Percentiles rank a stretch among this genome's conserved stretches.
These are phyloP conservation scores for Helicostylum pulchrum DNA, from an alignment of 192 early-diverging fungal genomes.

Conservation along the genomic window DNA sequence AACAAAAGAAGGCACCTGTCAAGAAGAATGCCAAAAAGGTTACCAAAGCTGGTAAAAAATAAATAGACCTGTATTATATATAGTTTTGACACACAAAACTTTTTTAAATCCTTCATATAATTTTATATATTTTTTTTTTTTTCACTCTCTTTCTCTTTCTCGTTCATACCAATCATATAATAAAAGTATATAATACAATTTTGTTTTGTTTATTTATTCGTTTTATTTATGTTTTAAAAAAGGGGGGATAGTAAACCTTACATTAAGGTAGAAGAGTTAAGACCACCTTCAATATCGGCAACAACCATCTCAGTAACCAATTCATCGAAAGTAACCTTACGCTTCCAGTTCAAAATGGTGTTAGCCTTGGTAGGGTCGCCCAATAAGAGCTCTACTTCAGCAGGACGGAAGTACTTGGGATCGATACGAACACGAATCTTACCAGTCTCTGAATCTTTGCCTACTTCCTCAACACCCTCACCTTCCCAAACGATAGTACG, in stretches of 20 bases:
- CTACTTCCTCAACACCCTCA: slow-evolving; percentile 56
- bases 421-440: slow-evolving; percentile 63
- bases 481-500: slow-evolving; percentile 66
- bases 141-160: too few species aligned
- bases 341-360: slow-evolving; percentile 60
- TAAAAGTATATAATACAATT: too few species aligned
- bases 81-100: too few species aligned
- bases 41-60: too few species aligned
- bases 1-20: not conserved
- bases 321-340: slow-evolving; percentile 67
- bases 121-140: too few species aligned
- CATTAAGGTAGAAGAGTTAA: slow-evolving; percentile 14
- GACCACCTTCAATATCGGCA: slow-evolving; percentile 49
- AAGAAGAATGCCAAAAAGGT: not conserved
- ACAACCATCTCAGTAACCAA: slow-evolving; percentile 65
- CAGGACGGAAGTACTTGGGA: slow-evolving; percentile 73
- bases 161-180: too few species aligned
- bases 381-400: slow-evolving; percentile 73
- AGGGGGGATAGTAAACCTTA: not conserved
- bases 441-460: slow-evolving; percentile 53
- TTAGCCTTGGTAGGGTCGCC: slow-evolving; percentile 73
- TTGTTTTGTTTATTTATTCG: too few species aligned
- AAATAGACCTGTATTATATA: too few species aligned
- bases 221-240: too few species aligned
- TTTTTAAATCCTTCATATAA: too few species aligned